phyloP scores from a whole-genome alignment of 306 rosid genomes.

The Gynostemma pentaphyllum region DNA sequence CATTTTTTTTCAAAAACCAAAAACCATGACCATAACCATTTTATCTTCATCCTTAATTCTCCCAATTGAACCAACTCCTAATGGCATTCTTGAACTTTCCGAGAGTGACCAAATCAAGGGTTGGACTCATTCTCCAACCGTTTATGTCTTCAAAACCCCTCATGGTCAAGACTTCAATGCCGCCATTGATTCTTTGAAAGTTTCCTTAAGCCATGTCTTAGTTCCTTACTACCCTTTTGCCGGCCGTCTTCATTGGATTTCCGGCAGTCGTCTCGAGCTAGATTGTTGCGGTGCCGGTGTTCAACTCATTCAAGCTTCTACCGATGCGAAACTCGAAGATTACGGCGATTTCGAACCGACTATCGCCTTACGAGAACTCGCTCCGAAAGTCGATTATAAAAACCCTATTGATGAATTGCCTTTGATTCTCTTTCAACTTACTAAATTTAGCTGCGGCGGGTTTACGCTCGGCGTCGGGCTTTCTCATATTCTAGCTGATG shows the following conservation, averaged over 20 bases:
- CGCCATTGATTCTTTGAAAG: neutral
- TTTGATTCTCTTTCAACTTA: slow-evolving; percentile 28
- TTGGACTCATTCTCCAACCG: neutral
- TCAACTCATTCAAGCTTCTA: slow-evolving; percentile 36
- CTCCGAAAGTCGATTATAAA: slow-evolving; percentile 26
- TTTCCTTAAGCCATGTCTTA: slow-evolving; percentile 31
- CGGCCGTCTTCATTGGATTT: slow-evolving; percentile 39
- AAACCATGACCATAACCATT: neutral
- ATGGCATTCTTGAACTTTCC: neutral
- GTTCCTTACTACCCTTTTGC: slow-evolving; percentile 53
- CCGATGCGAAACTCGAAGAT: slow-evolving; percentile 17
- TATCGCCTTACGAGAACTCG: neutral
- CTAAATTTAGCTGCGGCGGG: slow-evolving; percentile 45
- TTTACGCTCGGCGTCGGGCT: slow-evolving; percentile 16
- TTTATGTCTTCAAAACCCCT: slow-evolving; percentile 1
- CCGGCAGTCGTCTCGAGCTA: slow-evolving; percentile 34
- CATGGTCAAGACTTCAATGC: neutral
- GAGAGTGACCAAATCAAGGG: slow-evolving; percentile 3
- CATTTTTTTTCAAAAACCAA: too few relatives aligned
- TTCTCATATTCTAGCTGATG: slow-evolving; percentile 48
- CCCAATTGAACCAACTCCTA: slow-evolving; percentile 2
- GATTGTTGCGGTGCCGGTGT: slow-evolving; percentile 38
- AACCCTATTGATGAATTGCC: slow-evolving; percentile 40
- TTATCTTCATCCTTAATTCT: neutral
- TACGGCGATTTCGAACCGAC: slow-evolving; percentile 26